Base-by-base conservation (phyloP, 2,329 filamentous ascomycete species). In the Fusarium nurragi region DNA sequence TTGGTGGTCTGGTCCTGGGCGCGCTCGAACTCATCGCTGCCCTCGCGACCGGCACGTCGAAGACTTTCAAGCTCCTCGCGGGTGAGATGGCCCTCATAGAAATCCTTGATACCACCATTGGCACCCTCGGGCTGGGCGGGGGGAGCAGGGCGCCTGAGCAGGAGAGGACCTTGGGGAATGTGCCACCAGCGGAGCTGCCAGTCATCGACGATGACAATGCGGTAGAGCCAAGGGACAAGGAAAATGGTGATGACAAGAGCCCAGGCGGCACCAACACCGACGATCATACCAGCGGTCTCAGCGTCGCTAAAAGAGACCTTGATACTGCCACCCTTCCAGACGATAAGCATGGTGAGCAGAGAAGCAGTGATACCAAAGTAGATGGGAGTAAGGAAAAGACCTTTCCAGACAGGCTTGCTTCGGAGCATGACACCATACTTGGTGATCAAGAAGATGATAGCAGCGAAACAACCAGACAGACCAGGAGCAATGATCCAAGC, bases 71-170 rank as follows among this genome's bases (percentile, higher is more conserved):
- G 80, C 68, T 87, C 77, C 7, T 85, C 84, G 3, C 75, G 77
- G 14, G 84, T 87, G 12, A 84, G 71, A 47, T 86, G 84, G 2
- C 85, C 86, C 45, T 77, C 79, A 73, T 88, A 88, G 71, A 84
- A 87, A 70, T 87, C 78, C 53, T 80, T 78, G 34, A 87, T 77
- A 9, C 73, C 77, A 46, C 76, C 77, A 4, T 90, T 90, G 9
- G 87, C 76, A 9, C 89, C 89, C 77, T 92, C 86, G 18, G 87
- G 90, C 80, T 93, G 91, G 64, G 77, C 71, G 5, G 80, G 78
- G 0, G 77, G 75, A 1, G 77, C 72, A 3, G 75, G 76, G 9
- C 81, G 80, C 21, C 72, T 74, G 32, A 85, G 80, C 2, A 88
- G 79, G 0, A 87, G 74, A 19, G 84, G 86, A 0, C 86, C 86